Evolutionary conservation across 495 filamentous ascomycete species (phyloP).

Genomic region (Terfezia claveryi): DNA sequence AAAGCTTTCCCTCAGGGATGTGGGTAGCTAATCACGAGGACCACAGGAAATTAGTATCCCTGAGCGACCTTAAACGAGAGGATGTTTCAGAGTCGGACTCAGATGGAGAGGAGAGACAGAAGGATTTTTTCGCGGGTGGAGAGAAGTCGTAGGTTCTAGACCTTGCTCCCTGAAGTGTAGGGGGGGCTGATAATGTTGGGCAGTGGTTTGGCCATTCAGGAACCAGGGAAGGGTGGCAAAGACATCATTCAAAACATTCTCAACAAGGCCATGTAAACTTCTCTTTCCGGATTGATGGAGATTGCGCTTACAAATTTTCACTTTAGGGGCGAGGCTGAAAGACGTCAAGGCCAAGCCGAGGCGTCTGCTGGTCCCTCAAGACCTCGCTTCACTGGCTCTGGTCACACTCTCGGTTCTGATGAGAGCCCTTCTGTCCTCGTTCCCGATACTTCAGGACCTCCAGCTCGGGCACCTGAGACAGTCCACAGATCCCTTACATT

Average conservation of each 20-base stretch:
- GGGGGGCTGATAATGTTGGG: background rate
- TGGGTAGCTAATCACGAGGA: background rate
- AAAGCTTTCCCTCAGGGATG: too few species aligned
- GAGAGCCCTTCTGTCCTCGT: conserved; percentile 55
- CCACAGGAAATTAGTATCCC: background rate
- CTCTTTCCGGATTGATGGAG: background rate
- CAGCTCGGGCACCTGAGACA: conserved; percentile 29
- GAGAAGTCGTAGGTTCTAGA: conserved; percentile 47
- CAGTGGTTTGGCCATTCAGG: conserved; percentile 68
- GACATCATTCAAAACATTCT: conserved; percentile 58
- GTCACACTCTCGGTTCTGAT: conserved; percentile 76
- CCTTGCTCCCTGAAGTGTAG: background rate
- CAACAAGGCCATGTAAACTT: conserved; percentile 48
- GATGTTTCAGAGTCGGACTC: background rate
- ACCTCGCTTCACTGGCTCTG: conserved; percentile 51
- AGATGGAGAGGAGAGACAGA: conserved; percentile 38
- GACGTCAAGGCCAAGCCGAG: conserved; percentile 19
- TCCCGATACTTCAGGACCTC: conserved; percentile 34
- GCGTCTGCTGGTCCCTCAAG: conserved; percentile 27
- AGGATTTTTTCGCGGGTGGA: conserved; percentile 81
- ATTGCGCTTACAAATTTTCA: background rate
- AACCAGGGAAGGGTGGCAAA: conserved; percentile 42
- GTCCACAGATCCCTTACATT: conserved; percentile 54
- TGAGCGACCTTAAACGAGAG: background rate
- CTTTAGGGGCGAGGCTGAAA: background rate